Base-by-base conservation (phyloP, 2,329 filamentous ascomycete species). In the Fusarium cicatricum region DNA sequence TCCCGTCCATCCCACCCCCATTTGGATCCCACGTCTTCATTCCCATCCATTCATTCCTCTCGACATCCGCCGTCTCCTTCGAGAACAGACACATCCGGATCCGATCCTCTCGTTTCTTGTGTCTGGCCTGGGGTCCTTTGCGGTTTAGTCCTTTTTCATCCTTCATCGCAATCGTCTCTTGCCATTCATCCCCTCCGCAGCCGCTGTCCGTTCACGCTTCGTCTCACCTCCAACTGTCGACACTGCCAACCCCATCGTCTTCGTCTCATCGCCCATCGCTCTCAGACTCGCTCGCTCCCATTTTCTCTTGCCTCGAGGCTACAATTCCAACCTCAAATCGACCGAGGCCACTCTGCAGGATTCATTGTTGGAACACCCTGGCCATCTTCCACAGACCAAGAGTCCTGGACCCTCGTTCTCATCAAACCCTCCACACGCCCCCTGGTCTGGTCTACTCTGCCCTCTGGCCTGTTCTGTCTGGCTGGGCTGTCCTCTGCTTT, bases 391-490 rank as follows among this genome's bases (percentile, higher is more conserved):
- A 60, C 59, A 37, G 48, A 44, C 48, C 45, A 52, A 53, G 56
- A 46, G 49, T 58, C 58, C 58, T 50, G 48, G 61, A 52, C 52
- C 63, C 63, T 67, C 65, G 63, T 55, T 65, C 58, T 68, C 63
- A 64, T 67, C 63, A 68, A 67, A 67, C 62, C 64, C 53, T 68
- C 65, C 61, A 66, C 63, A 55, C 55, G 52, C 64, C 64, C 63
- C 64, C 64, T 64, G 55, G 62, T 55, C 56, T 47, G 46, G 59
- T 50, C 50, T 47, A 39, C 33, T 47, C 45, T 52, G 44, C 39
- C 56, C 49, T 49, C 41, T 65, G 52, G 55, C 49, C 55, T 53
- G 39, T 34, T 52, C 55, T 49, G 57, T 54, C 45, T 46, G 38
- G 19, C 60, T 62, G 49, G 49, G 52, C 29, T 48, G 52, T 46